These are phyloP conservation scores for Knufia fluminis DNA, from an alignment of 2,329 filamentous ascomycete species.

Conservation along the genomic window DNA sequence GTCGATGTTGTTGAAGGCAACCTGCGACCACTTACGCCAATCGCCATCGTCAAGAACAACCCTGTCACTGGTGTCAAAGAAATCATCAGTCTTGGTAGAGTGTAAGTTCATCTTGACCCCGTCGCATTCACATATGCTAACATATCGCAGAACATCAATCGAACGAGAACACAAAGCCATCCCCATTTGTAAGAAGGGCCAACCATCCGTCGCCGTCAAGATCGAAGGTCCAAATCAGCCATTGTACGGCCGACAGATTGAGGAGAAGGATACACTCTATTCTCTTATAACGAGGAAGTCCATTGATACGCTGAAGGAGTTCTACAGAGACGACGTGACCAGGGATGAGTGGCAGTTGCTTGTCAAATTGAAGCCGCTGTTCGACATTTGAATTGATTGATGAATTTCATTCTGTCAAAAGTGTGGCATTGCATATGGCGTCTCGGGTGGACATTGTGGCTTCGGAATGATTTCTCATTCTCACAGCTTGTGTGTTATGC, in stretches of 20 bases:
- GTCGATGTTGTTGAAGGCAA: slow-evolving; percentile 91
- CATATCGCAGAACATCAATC: slow-evolving; percentile 65
- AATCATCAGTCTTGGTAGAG: slow-evolving; percentile 75
- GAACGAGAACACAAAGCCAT: slow-evolving; percentile 97
- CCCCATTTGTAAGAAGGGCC: slow-evolving; percentile 82
- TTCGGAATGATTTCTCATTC: no score
- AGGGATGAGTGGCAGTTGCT: slow-evolving; percentile 94
- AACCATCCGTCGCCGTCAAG: slow-evolving; percentile 96
- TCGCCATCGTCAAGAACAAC: slow-evolving; percentile 78
- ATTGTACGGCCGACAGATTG: slow-evolving; percentile 85
- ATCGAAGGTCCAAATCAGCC: slow-evolving; percentile 92
- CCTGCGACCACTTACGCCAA: slow-evolving; percentile 77
- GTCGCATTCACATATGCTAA: slow-evolving; percentile 19
- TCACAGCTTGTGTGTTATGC: no score
- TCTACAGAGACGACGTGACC: slow-evolving; percentile 75
- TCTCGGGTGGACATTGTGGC: not conserved
- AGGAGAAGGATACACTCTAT: slow-evolving; percentile 83
- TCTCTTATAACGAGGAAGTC: slow-evolving; percentile 75
- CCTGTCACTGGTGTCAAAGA: slow-evolving; percentile 72
- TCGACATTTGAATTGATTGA: no score
- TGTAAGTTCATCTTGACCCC: slow-evolving; percentile 53
- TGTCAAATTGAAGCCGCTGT: slow-evolving; percentile 88
- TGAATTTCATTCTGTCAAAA: no score
- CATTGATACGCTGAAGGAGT: slow-evolving; percentile 94
- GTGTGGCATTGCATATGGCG: no score